A percentile compares a stretch with the other conserved stretches of the same genome.
Evolutionary conservation across 1,284 basidiomycete genomes (phyloP).

Genomic region (Tilletia indica): DNA sequence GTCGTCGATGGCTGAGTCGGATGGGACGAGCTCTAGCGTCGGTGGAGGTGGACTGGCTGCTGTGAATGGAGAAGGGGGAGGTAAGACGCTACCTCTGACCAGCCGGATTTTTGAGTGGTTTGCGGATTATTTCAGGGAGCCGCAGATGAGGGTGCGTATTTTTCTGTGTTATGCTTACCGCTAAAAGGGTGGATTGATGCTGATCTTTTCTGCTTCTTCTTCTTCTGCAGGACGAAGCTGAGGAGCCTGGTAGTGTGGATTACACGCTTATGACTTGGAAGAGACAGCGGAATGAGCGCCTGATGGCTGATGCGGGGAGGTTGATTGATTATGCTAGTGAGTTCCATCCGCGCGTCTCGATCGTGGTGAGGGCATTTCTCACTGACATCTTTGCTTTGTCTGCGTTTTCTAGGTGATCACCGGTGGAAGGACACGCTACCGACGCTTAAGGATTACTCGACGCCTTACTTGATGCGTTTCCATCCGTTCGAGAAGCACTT

Average conservation of each 20-base stretch:
- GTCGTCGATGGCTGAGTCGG: conserved; percentile 1
- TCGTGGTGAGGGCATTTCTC: conserved; percentile 4
- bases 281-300: conserved; percentile 81
- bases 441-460: conserved; percentile 65
- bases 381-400: conserved; percentile 19
- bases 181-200: no score
- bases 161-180: no score
- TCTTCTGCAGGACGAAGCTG: conserved; percentile 72
- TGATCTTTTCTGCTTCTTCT: no score
- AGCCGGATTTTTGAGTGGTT: conserved; percentile 94
- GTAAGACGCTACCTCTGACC: conserved; percentile 73
- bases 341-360: conserved; percentile 41
- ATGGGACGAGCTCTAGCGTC: not conserved
- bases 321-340: conserved; percentile 71
- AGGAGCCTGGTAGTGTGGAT: conserved; percentile 87
- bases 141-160: conserved; percentile 65
- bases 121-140: conserved; percentile 94
- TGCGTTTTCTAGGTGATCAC: conserved; percentile 56
- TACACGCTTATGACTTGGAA: conserved; percentile 97
- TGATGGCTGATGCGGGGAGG: conserved; percentile 68
- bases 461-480: conserved; percentile 67
- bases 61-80: conserved; percentile 21
- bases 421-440: conserved; percentile 79
- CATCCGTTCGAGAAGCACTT: conserved; percentile 90
- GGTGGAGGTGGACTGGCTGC: conserved; percentile 7